Evolutionary conservation across 257 asterid species (phyloP).

Genomic region (Solanum pimpinellifolium): DNA sequence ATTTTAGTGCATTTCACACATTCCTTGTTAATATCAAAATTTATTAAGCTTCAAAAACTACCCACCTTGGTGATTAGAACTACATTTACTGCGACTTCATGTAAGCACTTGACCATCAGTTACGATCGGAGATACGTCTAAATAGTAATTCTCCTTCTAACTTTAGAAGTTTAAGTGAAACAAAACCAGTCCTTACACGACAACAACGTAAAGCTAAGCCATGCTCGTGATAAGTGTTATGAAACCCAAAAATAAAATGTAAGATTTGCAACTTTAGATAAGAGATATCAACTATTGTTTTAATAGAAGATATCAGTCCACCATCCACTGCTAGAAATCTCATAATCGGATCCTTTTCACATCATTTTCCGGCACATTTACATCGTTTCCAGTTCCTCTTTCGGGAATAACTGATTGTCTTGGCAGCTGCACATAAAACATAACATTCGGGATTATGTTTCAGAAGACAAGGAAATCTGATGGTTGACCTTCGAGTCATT

Average conservation of each 20-base stretch:
- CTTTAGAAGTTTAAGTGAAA: background rate
- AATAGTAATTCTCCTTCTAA: background rate
- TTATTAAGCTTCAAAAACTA: background rate
- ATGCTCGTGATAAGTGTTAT: background rate
- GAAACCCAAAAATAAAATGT: background rate
- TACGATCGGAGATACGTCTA: background rate
- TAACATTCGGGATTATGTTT: background rate
- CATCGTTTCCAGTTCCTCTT: conserved; percentile 37
- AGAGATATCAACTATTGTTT: background rate
- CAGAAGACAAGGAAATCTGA: background rate
- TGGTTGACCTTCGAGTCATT: background rate
- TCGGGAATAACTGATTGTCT: conserved; percentile 6
- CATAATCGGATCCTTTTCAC: conserved; percentile 59
- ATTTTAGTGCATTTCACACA: background rate
- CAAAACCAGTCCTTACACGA: background rate
- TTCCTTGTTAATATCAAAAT: background rate
- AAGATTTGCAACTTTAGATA: background rate
- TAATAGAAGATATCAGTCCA: background rate
- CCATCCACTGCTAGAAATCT: background rate
- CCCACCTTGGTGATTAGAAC: background rate
- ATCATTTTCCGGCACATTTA: conserved; percentile 69
- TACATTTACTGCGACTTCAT: background rate
- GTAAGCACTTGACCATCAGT: background rate
- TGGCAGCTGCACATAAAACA: conserved; percentile 19
- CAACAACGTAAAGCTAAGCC: background rate